phyloP scores from a whole-genome alignment of 192 early-diverging fungal genomes.

The Lobosporangium transversale region DNA sequence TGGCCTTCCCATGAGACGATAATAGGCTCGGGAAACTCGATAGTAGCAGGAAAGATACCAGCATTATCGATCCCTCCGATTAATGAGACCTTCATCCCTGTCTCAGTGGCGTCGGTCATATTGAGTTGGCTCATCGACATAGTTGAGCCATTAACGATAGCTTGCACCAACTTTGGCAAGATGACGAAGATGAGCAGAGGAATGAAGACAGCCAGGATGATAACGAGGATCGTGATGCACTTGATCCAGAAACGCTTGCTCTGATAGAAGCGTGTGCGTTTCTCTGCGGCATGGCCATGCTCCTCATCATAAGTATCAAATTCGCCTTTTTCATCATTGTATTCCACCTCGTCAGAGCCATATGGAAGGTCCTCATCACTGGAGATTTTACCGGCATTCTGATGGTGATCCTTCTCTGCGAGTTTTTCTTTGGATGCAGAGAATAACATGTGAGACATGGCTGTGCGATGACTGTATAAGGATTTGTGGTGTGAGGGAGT shows the following conservation, averaged over 20 bases:
- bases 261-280: conserved; percentile 54
- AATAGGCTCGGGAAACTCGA: conserved; percentile 60
- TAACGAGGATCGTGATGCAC: conserved; percentile 49
- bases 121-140: conserved; percentile 52
- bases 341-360: conserved; percentile 28
- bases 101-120: conserved; percentile 59
- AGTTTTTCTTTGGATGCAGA: conserved; percentile 31
- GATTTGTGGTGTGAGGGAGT: neutral
- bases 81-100: conserved; percentile 55
- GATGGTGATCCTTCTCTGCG: conserved; percentile 15
- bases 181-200: conserved; percentile 60
- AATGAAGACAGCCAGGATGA: conserved; percentile 56
- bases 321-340: conserved; percentile 26
- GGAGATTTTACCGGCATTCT: neutral
- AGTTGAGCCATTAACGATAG: conserved; percentile 55
- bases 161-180: conserved; percentile 61
- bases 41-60: conserved; percentile 62
- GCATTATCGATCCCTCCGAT: conserved; percentile 57
- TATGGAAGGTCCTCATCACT: conserved; percentile 28
- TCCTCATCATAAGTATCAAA: conserved; percentile 43
- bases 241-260: conserved; percentile 60
- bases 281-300: conserved; percentile 29
- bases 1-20: conserved; percentile 59
- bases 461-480: too few species aligned
- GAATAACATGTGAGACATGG: conserved; percentile 18